These are phyloP conservation scores for Periconia macrospinosa DNA, from an alignment of 2,329 filamentous ascomycete genomes.

Conservation along the genomic window DNA sequence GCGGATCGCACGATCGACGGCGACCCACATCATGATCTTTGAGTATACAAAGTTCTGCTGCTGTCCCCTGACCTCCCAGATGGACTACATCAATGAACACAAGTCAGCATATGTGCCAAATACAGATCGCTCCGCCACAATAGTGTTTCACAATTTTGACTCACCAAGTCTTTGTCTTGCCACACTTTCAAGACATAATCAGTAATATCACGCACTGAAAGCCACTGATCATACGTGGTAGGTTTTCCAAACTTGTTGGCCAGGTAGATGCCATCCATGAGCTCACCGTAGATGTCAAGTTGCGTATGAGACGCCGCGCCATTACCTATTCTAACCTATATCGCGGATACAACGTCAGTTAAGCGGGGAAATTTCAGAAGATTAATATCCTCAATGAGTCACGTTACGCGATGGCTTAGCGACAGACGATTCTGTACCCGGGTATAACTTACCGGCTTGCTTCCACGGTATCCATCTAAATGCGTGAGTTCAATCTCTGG, in stretches of 20 bases:
- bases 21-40: slow-evolving; percentile 84
- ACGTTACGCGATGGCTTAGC: too few relatives aligned
- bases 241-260: slow-evolving; percentile 81
- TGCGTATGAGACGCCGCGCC: slow-evolving; percentile 76
- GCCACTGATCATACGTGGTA: slow-evolving; percentile 74
- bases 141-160: neutral
- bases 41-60: slow-evolving; percentile 80
- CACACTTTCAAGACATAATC: slow-evolving; percentile 72
- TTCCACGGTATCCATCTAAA: slow-evolving; percentile 72
- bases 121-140: neutral
- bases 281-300: slow-evolving; percentile 77
- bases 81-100: slow-evolving; percentile 50
- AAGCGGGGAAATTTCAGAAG: too few relatives aligned
- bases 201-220: slow-evolving; percentile 66
- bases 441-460: slow-evolving; percentile 59
- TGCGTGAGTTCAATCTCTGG: slow-evolving; percentile 70
- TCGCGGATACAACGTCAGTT: too few relatives aligned
- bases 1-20: slow-evolving; percentile 73
- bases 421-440: too few relatives aligned
- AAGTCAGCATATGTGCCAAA: neutral
- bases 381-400: too few relatives aligned
- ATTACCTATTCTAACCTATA: slow-evolving; percentile 65
- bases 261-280: slow-evolving; percentile 76
- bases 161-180: slow-evolving; percentile 65
- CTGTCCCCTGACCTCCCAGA: slow-evolving; percentile 77